Base-by-base conservation (phyloP, 1,284 basidiomycete species). In the Sphaerobolus stellatus region DNA sequence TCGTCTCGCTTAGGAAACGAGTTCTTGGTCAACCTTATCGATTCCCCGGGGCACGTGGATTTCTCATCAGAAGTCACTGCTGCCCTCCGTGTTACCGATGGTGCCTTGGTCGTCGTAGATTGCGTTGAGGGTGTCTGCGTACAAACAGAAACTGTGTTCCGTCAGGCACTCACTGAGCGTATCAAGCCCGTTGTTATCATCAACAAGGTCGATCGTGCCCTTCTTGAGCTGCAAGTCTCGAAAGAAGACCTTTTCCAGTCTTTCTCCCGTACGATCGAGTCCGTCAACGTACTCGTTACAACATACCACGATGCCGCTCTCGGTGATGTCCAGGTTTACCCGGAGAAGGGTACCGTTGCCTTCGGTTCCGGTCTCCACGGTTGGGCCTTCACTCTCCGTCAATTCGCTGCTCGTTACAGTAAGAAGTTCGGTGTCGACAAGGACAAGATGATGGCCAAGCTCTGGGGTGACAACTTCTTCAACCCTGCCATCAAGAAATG, bases 401-500 rank as follows among this genome's bases (percentile, higher is more conserved):
- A 99, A 73, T 99, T 99, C 74, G 94, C 97, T 61, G 72, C 72
- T 66, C 90, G 96, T 59, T 99, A 99, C 78, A 83, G 93, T 62
- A 98, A 98, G 84, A 98, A 95, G 78, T 99, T 99, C 71, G 95
- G 95, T 87, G 95, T 98, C 48, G 92, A 96, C 80, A 96, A 95
- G 80, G 88, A 90, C 61, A 98, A 98, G 84, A 94, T 99, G 86
- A 97, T 99, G 90, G 68, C 72, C 66, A 97, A 93, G 80, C 88
- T 99, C 56, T 99, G 97, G 97, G 97, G 97, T 58, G 97, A 99
- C 83, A 98, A 98, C 83, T 99, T 79, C 82, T 99, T 99, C 84
- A 99, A 99, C 84, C 92, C 95, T 62, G 84, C 89, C 63, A 98
- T 96, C 58, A 90, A 89, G 76, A 99, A 99, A 79, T 99, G 97